Percentiles rank a stretch among this genome's conserved stretches.
These are phyloP conservation scores for Psophocarpus tetragonolobus DNA, from an alignment of 306 rosid species.

Conservation along the genomic window DNA sequence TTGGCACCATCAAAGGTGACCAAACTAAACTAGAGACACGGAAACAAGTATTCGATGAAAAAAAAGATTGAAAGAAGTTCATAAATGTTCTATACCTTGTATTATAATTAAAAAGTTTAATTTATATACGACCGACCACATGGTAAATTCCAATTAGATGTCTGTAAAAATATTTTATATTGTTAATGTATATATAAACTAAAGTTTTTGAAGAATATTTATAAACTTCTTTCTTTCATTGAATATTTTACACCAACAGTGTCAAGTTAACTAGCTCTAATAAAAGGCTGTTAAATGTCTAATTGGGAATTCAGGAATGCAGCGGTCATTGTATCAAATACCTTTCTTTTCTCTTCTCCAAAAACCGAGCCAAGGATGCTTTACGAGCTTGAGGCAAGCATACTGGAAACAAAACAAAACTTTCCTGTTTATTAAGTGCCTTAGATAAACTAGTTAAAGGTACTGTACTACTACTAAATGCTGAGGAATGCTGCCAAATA, in stretches of 20 bases:
- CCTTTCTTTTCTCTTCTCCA: slow-evolving; percentile 98
- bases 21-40: background rate
- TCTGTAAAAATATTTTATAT: background rate
- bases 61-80: background rate
- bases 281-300: too few species aligned
- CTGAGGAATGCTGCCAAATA: background rate
- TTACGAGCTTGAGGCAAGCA: slow-evolving; percentile 92
- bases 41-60: background rate
- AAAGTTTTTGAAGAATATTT: background rate
- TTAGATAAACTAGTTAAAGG: slow-evolving; percentile 4
- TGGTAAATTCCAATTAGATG: too few species aligned
- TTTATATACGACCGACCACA: too few species aligned
- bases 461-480: background rate
- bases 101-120: background rate
- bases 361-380: slow-evolving; percentile 91
- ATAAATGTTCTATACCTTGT: background rate
- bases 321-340: slow-evolving; percentile 44
- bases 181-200: background rate
- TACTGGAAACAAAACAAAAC: slow-evolving; percentile 40
- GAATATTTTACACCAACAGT: background rate
- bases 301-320: too few species aligned
- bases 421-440: background rate
- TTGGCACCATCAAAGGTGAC: background rate
- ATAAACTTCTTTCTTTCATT: background rate
- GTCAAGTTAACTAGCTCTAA: too few species aligned